phyloP scores from a whole-genome alignment of 2,329 filamentous ascomycete genomes.

The Calonectria montana region DNA sequence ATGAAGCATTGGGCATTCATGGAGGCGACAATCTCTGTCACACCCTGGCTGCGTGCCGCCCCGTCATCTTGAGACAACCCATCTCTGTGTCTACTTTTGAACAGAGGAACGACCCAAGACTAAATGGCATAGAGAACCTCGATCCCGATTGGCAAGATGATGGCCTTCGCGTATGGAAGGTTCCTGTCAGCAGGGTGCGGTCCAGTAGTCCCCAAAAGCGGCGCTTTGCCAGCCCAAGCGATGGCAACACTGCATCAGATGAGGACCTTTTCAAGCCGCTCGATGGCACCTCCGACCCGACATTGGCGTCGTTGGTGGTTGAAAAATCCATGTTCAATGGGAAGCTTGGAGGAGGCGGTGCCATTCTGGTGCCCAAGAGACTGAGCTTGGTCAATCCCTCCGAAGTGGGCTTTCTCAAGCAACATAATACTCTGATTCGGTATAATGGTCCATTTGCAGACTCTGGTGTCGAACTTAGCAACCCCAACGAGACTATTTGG shows the following conservation, averaged over 20 bases:
- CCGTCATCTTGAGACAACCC: conserved; percentile 88
- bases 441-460: conserved; percentile 72
- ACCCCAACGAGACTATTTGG: conserved; percentile 43
- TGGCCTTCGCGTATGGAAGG: conserved; percentile 85
- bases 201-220: conserved; percentile 52
- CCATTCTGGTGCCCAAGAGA: conserved; percentile 39
- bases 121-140: conserved; percentile 36
- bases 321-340: conserved; percentile 52
- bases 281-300: conserved; percentile 42
- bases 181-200: conserved; percentile 61
- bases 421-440: conserved; percentile 71
- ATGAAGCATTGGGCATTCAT: conserved; percentile 71
- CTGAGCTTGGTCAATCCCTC: conserved; percentile 43
- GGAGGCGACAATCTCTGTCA: conserved; percentile 85
- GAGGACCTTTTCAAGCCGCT: conserved; percentile 30
- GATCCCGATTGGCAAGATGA: conserved; percentile 80
- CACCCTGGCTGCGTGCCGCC: conserved; percentile 81
- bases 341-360: conserved; percentile 35
- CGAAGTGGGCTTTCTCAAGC: conserved; percentile 66
- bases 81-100: conserved; percentile 81
- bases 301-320: conserved; percentile 46
- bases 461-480: conserved; percentile 29
- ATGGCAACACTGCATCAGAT: conserved; percentile 2
- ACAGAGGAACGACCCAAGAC: conserved; percentile 60
- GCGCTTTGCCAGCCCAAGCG: conserved; percentile 37